These are phyloP conservation scores for Trypanosoma rangeli DNA, from an alignment of 208 protist species.

Conservation along the genomic window DNA sequence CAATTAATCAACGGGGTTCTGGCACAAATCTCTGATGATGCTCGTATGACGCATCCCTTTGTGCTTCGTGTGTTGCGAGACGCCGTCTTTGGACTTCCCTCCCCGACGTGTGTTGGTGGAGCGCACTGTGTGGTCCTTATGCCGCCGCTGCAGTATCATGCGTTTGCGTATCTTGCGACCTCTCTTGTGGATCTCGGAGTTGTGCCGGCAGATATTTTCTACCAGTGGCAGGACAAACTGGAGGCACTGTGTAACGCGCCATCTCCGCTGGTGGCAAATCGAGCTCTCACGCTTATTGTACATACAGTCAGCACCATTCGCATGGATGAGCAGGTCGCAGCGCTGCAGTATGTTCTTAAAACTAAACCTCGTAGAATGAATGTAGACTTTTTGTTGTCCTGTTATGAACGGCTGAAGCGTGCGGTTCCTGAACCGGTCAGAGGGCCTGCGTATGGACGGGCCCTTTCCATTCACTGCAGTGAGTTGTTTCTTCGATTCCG, in stretches of 20 bases:
- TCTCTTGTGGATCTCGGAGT: conserved; percentile 55
- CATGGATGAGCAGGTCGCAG: conserved; percentile 78
- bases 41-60: conserved; percentile 75
- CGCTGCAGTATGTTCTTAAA: conserved; percentile 78
- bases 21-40: conserved; percentile 59
- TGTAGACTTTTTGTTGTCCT: conserved; percentile 87
- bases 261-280: conserved; percentile 82
- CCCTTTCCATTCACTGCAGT: conserved; percentile 85
- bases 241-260: conserved; percentile 60
- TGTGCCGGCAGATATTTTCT: conserved; percentile 68
- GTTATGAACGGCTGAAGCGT: conserved; percentile 87
- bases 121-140: conserved; percentile 84
- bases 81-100: conserved; percentile 84
- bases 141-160: conserved; percentile 81
- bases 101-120: conserved; percentile 62
- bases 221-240: conserved; percentile 85
- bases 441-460: conserved; percentile 70
- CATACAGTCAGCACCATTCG: conserved; percentile 63
- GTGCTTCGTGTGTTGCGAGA: conserved; percentile 82
- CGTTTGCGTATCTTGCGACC: conserved; percentile 67
- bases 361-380: conserved; percentile 78
- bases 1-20: conserved; percentile 74
- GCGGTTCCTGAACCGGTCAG: conserved; percentile 61
- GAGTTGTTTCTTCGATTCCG: conserved; percentile 89
- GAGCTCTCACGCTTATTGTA: conserved; percentile 77